Percentiles rank a stretch among this genome's conserved stretches.
Conservation (phyloP, 192 early-diverging fungal species). For the Coemansia sp. region DNA sequence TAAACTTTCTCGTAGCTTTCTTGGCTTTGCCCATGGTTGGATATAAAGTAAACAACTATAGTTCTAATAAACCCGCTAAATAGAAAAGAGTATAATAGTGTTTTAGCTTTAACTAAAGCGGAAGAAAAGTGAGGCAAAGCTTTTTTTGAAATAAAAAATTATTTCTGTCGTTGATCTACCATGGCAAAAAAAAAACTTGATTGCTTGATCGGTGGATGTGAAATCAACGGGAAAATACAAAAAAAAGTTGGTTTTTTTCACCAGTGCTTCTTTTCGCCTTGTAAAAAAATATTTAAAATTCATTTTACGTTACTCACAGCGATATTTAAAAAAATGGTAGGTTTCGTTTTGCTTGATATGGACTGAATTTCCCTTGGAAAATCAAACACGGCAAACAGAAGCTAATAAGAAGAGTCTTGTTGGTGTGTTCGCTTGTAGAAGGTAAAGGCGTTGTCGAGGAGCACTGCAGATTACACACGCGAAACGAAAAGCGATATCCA, state of each 20-base stretch:
- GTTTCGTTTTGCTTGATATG: neutral
- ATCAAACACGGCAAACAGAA: neutral
- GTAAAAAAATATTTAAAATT: neutral
- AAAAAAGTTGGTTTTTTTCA: neutral
- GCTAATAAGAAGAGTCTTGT: neutral
- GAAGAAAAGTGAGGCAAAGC: neutral
- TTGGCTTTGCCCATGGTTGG: conserved; percentile 45
- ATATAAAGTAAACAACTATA: neutral
- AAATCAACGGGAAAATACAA: neutral
- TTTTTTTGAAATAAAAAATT: neutral
- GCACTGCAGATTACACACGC: conserved; percentile 73
- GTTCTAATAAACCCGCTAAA: neutral
- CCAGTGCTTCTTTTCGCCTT: neutral
- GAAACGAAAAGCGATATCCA: conserved; percentile 85
- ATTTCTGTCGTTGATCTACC: neutral
- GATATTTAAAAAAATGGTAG: neutral
- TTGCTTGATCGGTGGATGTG: neutral
- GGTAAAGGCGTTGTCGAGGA: conserved; percentile 90
- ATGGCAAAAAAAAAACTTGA: neutral
- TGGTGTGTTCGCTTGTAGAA: conserved; percentile 60
- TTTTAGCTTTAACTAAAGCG: neutral
- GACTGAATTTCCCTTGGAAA: neutral
- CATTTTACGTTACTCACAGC: neutral
- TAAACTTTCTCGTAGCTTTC: conserved; percentile 77
- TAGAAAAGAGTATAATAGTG: neutral